Percentiles rank a stretch among this genome's conserved stretches.
Evolutionary conservation across 345 rosid genomes (phyloP).

Genomic region (Salix udensis): DNA sequence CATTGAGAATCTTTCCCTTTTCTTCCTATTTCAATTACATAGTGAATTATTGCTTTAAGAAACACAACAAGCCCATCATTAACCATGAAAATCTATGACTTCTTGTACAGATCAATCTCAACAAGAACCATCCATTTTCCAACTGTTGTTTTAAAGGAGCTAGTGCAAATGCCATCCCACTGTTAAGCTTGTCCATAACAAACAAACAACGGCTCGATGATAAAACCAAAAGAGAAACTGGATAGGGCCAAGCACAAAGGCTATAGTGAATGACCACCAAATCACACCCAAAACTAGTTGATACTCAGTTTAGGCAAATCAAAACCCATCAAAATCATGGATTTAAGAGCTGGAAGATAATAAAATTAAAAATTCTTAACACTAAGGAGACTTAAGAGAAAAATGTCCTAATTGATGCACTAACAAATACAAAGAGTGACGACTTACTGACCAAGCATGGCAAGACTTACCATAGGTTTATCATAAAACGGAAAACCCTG

Average conservation of each 20-base stretch:
- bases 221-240: background rate
- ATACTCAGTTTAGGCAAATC: background rate
- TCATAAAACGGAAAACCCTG: slow-evolving; percentile 94
- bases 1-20: background rate
- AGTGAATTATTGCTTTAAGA: background rate
- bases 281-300: background rate
- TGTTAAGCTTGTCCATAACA: background rate
- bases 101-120: background rate
- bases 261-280: background rate
- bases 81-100: background rate
- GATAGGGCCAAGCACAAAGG: background rate
- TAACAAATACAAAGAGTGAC: background rate
- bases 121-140: background rate
- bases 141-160: background rate
- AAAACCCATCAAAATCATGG: background rate
- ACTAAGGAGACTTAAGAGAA: background rate
- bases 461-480: slow-evolving; percentile 79
- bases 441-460: background rate
- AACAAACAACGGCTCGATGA: background rate
- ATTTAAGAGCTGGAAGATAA: background rate
- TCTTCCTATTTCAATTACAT: background rate
- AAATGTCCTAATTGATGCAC: background rate
- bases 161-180: background rate
- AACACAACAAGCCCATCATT: background rate
- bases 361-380: background rate